Evolutionary conservation across 768 basidiomycete species (phyloP).

Genomic region (Boletus insuetus): DNA sequence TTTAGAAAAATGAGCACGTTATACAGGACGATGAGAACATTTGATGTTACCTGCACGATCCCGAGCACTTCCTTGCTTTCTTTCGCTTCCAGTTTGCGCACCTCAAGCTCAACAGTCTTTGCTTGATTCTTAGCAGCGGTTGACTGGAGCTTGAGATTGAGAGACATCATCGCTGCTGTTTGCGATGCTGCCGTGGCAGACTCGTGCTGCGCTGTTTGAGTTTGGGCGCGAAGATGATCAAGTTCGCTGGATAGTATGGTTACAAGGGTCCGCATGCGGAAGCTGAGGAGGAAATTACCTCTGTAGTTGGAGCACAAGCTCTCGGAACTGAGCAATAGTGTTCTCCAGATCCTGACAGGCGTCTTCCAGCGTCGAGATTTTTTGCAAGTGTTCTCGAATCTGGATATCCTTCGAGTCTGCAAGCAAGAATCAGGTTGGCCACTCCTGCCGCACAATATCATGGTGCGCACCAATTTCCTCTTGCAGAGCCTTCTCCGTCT

Average conservation of each 20-base stretch:
- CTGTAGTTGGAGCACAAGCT: slow-evolving; percentile 83
- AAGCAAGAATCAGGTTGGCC: background rate
- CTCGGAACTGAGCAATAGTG: slow-evolving; percentile 91
- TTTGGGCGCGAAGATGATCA: slow-evolving; percentile 77
- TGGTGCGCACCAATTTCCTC: slow-evolving; percentile 77
- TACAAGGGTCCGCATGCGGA: slow-evolving; percentile 7
- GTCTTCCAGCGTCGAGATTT: slow-evolving; percentile 71
- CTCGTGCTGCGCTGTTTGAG: slow-evolving; percentile 80
- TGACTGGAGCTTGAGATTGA: slow-evolving; percentile 93
- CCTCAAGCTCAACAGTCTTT: slow-evolving; percentile 84
- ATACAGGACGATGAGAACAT: background rate
- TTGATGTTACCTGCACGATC: slow-evolving; percentile 69
- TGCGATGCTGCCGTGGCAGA: slow-evolving; percentile 83
- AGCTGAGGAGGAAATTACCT: slow-evolving; percentile 42
- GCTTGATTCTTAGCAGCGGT: slow-evolving; percentile 89
- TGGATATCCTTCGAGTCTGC: slow-evolving; percentile 69
- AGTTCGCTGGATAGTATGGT: slow-evolving; percentile 62
- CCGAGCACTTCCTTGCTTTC: slow-evolving; percentile 77
- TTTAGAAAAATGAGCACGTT: background rate
- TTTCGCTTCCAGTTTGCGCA: slow-evolving; percentile 78
- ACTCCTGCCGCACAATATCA: background rate
- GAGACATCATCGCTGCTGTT: slow-evolving; percentile 88
- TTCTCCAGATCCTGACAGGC: slow-evolving; percentile 79
- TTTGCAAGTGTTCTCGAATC: slow-evolving; percentile 63
- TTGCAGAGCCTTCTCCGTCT: slow-evolving; percentile 88